Base-by-base conservation (phyloP, 2,329 filamentous ascomycete genomes). In the Clonostachys byssicola region DNA sequence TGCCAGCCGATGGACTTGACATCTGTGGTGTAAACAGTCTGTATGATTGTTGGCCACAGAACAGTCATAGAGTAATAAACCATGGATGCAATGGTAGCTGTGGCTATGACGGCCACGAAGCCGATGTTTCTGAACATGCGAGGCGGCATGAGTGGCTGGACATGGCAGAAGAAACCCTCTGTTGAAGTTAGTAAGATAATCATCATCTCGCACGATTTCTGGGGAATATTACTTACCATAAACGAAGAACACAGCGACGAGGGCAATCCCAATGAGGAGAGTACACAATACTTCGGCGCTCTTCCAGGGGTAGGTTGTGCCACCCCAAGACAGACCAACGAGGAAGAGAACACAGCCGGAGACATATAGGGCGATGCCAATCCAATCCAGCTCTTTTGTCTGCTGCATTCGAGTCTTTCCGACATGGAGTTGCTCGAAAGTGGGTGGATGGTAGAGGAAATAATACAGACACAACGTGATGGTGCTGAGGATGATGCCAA, bases 391-490 rank as follows among this genome's bases (percentile, higher is more conserved):
- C 48, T 69, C 62, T 53, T 63, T 68, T 40, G 71, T 51, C 53
- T 67, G 62, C 51, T 71, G 58, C 53, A 60, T 52, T 42, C 59
- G 61, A 3, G 62, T 61, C 55, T 66, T 69, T 36, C 61, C 57
- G 20, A 66, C 55, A 49, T 74, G 69, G 16, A 73, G 64, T 57
- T 70, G 67, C 17, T 63, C 55, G 55, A 67, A 75, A 8, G 64
- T 67, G 1, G 75, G 73, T 20, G 72, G 74, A 51, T 69, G 67
- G 57, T 77, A 78, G 47, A 72, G 69, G 51, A 73, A 61, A 34
- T 60, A 59, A 48, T 68, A 75, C 7, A 74, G 61, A 2, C 63
- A 54, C 3, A 71, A 53, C 12, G 67, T 60, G 18, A 72, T 48
- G n/a, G 60, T 62, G 35, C 62, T 65, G 47, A 72, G 60, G 45